Evolutionary conservation across 2,329 filamentous ascomycete genomes (phyloP).

Genomic region (Samsoniella hepiali): DNA sequence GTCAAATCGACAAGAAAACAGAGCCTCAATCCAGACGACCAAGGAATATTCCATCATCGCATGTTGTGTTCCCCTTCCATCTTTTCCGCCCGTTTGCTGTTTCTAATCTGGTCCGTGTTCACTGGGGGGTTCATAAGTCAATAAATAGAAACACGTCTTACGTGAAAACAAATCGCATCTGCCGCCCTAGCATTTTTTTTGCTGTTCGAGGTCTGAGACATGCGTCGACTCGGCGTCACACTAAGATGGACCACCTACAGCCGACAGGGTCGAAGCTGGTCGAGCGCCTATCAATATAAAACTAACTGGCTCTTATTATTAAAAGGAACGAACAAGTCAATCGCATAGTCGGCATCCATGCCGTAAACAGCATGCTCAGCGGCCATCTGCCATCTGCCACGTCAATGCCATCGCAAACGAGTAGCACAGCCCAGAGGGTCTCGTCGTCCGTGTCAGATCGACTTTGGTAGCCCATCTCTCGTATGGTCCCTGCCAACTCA

Average conservation of each 20-base stretch:
- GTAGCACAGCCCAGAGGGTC: background rate
- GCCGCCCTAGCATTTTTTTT: background rate
- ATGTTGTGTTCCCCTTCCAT: too few species aligned
- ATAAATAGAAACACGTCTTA: background rate
- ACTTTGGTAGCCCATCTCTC: background rate
- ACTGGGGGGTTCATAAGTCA: background rate
- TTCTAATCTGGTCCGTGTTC: background rate
- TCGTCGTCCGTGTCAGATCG: constrained; percentile 2
- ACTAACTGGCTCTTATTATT: background rate
- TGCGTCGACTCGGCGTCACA: constrained; percentile 13
- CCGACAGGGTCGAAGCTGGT: background rate
- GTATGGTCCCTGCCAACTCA: background rate
- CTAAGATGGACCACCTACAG: background rate
- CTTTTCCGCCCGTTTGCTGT: background rate
- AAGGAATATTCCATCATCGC: background rate
- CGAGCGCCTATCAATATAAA: constrained; percentile 3
- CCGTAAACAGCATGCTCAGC: background rate
- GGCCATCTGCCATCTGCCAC: background rate
- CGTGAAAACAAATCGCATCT: background rate
- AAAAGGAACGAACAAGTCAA: background rate
- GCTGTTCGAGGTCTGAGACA: constrained; percentile 4
- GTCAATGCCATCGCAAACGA: constrained; percentile 1
- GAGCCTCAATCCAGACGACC: background rate
- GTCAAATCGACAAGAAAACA: background rate
- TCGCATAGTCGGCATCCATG: background rate